Conservation (phyloP, 345 rosid species). For the Ailanthus altissimus region DNA sequence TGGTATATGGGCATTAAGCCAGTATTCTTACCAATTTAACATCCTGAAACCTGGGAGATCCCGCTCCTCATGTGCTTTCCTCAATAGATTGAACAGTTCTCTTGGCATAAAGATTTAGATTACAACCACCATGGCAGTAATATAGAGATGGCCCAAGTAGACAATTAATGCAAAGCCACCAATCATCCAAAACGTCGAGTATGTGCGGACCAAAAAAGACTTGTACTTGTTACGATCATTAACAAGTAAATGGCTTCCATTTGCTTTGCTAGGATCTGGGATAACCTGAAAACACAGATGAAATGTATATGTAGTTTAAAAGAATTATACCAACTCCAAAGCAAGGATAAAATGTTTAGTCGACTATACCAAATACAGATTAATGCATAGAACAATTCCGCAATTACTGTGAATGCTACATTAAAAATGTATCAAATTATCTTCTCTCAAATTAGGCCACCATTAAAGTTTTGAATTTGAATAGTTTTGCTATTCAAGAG, state of each 20-base stretch:
- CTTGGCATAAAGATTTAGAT: slow-evolving; percentile 92
- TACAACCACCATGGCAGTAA: slow-evolving; percentile 95
- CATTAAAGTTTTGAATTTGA: no score
- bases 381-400: not conserved
- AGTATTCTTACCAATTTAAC: slow-evolving; percentile 64
- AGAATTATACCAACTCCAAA: not conserved
- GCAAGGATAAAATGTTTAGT: not conserved
- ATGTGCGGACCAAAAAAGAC: slow-evolving; percentile 72
- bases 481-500: no score
- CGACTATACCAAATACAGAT: not conserved
- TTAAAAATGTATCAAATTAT: not conserved
- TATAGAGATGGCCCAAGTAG: slow-evolving; percentile 95
- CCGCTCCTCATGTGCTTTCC: slow-evolving; percentile 83
- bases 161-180: slow-evolving; percentile 76
- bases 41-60: slow-evolving; percentile 87
- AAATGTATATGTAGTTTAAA: slow-evolving; percentile 1
- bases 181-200: slow-evolving; percentile 93
- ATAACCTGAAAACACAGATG: slow-evolving; percentile 42
- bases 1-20: not conserved
- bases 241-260: slow-evolving; percentile 63
- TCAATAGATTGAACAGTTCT: slow-evolving; percentile 80
- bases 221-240: slow-evolving; percentile 75
- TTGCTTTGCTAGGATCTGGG: slow-evolving; percentile 55
- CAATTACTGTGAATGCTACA: not conserved
- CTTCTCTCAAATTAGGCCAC: no score